Conservation (phyloP, 2,329 filamentous ascomycete genomes). For the Fusarium keratoplasticum region DNA sequence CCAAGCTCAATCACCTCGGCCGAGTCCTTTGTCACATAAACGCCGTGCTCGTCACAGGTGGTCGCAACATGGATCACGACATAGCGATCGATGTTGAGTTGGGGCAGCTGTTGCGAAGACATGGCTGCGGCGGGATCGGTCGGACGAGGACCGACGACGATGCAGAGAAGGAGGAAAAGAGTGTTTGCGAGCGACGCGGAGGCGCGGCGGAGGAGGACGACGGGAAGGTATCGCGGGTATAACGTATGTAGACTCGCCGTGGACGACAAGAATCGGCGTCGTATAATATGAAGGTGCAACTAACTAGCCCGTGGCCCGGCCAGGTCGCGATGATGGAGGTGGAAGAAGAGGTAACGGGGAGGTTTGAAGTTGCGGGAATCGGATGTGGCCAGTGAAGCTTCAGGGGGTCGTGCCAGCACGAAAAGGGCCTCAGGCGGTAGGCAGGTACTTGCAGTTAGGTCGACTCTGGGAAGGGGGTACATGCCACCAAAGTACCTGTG, state of each 20-base stretch:
- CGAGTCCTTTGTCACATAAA: slow-evolving; percentile 99
- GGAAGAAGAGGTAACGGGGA: slow-evolving; percentile 38
- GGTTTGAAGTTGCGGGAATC: slow-evolving; percentile 37
- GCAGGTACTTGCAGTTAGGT: slow-evolving; percentile 3
- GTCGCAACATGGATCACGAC: slow-evolving; percentile 98
- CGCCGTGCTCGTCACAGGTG: slow-evolving; percentile 98
- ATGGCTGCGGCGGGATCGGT: slow-evolving; percentile 48
- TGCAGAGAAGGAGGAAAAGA: slow-evolving; percentile 36
- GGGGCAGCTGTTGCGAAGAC: slow-evolving; percentile 58
- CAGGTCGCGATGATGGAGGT: slow-evolving; percentile 47
- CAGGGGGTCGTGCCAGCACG: slow-evolving; percentile 37
- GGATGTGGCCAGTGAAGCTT: slow-evolving; percentile 41
- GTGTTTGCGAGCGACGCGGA: slow-evolving; percentile 29
- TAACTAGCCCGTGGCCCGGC: slow-evolving; percentile 53
- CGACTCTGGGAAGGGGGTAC: neutral
- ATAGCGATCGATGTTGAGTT: slow-evolving; percentile 90
- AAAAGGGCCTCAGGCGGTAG: slow-evolving; percentile 33
- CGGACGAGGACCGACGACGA: slow-evolving; percentile 37
- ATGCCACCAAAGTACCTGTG: slow-evolving; percentile 1
- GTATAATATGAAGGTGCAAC: slow-evolving; percentile 43
- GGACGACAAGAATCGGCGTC: slow-evolving; percentile 36
- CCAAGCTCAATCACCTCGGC: slow-evolving; percentile 99
- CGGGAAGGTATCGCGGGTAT: slow-evolving; percentile 14
- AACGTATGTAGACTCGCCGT: slow-evolving; percentile 20
- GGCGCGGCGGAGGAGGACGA: slow-evolving; percentile 29